Evolutionary conservation across 129 eudicot genomes (phyloP).

Genomic region (Apium graveolens): DNA sequence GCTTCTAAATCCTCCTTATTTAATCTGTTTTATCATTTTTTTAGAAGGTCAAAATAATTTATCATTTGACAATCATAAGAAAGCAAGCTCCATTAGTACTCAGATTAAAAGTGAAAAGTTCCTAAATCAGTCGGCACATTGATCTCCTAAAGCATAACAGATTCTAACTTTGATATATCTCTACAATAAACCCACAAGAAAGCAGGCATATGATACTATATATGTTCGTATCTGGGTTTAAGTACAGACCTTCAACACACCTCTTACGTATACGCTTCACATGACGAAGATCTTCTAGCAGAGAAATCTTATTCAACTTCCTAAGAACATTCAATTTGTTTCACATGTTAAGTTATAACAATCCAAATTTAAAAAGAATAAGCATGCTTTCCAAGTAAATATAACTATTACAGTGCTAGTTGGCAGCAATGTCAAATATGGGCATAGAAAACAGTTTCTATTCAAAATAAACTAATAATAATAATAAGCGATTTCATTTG

Average conservation of each 20-base stretch:
- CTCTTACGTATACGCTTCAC: conserved; percentile 74
- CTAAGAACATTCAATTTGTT: conserved; percentile 20
- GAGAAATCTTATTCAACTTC: conserved; percentile 68
- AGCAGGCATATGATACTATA: not conserved
- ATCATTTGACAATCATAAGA: not conserved
- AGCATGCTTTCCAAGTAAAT: not conserved
- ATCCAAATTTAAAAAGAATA: not conserved
- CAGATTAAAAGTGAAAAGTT: not conserved
- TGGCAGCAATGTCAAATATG: not conserved
- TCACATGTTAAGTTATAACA: not conserved
- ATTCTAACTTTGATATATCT: not conserved
- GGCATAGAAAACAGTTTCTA: not conserved
- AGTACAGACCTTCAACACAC: conserved; percentile 33
- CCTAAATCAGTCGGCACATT: not conserved
- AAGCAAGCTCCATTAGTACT: not conserved
- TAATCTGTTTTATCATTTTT: not conserved
- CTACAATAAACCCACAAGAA: not conserved
- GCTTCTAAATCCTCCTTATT: not conserved
- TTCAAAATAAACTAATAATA: not conserved
- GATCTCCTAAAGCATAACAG: not conserved
- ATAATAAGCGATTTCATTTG: no score
- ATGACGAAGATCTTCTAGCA: conserved; percentile 71
- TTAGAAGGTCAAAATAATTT: not conserved
- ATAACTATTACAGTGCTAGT: not conserved
- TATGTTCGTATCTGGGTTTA: not conserved